These are phyloP conservation scores for Ophiorrhiza pumila DNA, from an alignment of 257 asterid genomes.

Conservation along the genomic window DNA sequence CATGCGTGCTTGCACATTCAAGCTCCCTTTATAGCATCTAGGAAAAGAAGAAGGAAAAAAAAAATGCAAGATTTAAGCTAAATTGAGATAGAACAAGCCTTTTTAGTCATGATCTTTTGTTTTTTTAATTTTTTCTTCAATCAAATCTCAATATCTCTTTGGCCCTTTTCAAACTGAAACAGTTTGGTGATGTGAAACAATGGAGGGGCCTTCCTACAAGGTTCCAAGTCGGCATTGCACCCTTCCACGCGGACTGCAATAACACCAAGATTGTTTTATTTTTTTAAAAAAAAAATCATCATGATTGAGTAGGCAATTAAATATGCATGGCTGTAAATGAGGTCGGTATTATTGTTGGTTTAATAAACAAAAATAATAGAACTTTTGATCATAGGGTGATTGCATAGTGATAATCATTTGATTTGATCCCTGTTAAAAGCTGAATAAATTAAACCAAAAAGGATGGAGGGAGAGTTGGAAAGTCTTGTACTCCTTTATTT, in stretches of 20 bases:
- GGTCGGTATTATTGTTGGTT: conserved; percentile 3
- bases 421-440: conserved; percentile 8
- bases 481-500: neutral
- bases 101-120: conserved; percentile 3
- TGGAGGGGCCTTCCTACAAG: conserved; percentile 55
- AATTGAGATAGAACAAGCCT: conserved; percentile 11
- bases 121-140: neutral
- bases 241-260: conserved; percentile 42
- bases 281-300: conserved; percentile 8
- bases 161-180: conserved; percentile 38
- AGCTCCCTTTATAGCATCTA: neutral
- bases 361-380: conserved; percentile 10
- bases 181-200: conserved; percentile 44
- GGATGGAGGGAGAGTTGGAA: neutral
- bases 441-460: neutral
- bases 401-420: conserved; percentile 3
- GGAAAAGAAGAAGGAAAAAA: neutral
- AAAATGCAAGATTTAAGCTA: conserved; percentile 15
- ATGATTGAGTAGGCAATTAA: conserved; percentile 19
- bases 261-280: conserved; percentile 14
- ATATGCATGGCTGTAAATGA: neutral
- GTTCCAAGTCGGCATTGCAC: conserved; percentile 49
- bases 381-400: conserved; percentile 14
- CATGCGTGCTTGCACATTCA: conserved; percentile 13
- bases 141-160: conserved; percentile 7